Conservation (phyloP, 2,329 filamentous ascomycete species). For the Verticillium zaregamsianum region DNA sequence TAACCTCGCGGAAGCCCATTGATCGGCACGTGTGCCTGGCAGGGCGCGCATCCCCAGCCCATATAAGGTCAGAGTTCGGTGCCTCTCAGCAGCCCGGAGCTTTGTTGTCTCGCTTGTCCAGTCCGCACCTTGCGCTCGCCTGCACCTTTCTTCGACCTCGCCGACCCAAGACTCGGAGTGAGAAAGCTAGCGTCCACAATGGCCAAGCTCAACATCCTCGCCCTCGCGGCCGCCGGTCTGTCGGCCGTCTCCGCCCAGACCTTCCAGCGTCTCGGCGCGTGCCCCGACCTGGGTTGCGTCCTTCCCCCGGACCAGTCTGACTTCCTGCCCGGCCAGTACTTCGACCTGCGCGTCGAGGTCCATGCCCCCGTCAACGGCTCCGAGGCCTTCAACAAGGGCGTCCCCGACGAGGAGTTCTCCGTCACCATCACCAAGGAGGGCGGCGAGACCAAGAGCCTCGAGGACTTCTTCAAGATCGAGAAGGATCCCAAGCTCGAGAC, state of each 20-base stretch:
- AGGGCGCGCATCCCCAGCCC: not conserved
- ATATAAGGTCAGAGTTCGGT: not conserved
- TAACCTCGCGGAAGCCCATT: not conserved
- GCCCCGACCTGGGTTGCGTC: slow-evolving; percentile 55
- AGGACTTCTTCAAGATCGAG: slow-evolving; percentile 63
- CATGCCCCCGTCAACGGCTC: slow-evolving; percentile 79
- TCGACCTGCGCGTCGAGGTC: slow-evolving; percentile 79
- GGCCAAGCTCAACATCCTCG: slow-evolving; percentile 30
- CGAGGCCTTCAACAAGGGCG: slow-evolving; percentile 65
- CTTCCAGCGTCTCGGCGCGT: slow-evolving; percentile 56
- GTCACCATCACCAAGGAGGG: slow-evolving; percentile 68
- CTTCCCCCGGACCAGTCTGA: slow-evolving; percentile 65
- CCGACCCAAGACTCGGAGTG: not conserved
- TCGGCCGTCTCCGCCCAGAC: slow-evolving; percentile 49
- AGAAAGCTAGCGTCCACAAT: slow-evolving; percentile 13
- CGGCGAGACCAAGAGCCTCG: slow-evolving; percentile 45
- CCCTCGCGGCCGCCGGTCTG: slow-evolving; percentile 27
- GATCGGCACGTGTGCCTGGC: not conserved
- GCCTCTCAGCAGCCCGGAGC: not conserved
- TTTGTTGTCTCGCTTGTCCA: not conserved
- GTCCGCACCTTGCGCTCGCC: not conserved
- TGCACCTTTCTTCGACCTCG: not conserved
- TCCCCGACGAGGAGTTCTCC: slow-evolving; percentile 70
- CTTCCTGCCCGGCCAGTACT: slow-evolving; percentile 79
- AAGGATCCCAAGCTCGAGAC: slow-evolving; percentile 75